Evolutionary conservation across 2,329 filamentous ascomycete genomes (phyloP).

Genomic region (Chaetomium strumarium): DNA sequence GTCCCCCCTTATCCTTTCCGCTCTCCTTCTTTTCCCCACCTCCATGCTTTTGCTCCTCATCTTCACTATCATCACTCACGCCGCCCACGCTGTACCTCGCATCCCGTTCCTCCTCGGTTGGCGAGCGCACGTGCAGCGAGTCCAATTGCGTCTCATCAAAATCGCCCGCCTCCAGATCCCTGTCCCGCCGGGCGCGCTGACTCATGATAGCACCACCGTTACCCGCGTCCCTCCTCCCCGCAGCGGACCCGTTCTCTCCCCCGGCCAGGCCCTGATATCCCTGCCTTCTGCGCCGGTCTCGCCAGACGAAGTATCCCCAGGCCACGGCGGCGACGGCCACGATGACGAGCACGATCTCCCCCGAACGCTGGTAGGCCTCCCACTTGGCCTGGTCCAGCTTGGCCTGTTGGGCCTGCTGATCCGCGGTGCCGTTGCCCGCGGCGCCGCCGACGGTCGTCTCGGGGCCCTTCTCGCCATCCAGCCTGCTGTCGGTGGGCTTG

Average conservation of each 20-base stretch:
- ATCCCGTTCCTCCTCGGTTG: conserved; percentile 36
- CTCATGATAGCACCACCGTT: conserved; percentile 36
- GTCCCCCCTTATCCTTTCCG: background rate
- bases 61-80: conserved; percentile 40
- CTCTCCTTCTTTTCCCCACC: conserved; percentile 10
- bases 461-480: conserved; percentile 79
- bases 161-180: conserved; percentile 57
- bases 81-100: conserved; percentile 53
- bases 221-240: conserved; percentile 18
- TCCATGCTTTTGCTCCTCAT: conserved; percentile 22
- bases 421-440: conserved; percentile 49
- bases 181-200: conserved; percentile 37
- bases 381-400: conserved; percentile 77
- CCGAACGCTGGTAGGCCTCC: conserved; percentile 82
- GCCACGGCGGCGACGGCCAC: conserved; percentile 65
- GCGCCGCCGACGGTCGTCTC: conserved; percentile 72
- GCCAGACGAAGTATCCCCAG: conserved; percentile 71
- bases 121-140: conserved; percentile 49
- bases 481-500: conserved; percentile 66
- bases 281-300: conserved; percentile 49
- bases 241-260: conserved; percentile 32
- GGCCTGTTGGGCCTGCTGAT: conserved; percentile 63
- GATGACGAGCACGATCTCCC: conserved; percentile 77
- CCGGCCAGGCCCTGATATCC: conserved; percentile 49
- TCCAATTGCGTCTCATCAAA: conserved; percentile 63